Base-by-base conservation (phyloP, 2,329 filamentous ascomycete species). In the Trichoderma sp. region DNA sequence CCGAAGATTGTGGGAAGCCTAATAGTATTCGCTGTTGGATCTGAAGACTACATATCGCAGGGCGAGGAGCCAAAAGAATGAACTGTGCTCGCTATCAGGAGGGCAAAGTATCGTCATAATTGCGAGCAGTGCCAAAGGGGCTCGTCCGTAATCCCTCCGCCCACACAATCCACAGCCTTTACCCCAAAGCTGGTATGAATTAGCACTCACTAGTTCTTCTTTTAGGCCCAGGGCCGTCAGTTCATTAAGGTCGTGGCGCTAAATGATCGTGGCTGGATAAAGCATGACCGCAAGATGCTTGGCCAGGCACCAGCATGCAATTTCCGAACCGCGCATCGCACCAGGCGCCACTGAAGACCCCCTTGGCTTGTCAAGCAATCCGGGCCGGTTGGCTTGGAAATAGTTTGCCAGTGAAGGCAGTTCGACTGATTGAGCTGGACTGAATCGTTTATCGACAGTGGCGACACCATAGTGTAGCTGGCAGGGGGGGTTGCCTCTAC, bases 301-400 rank as follows among this genome's bases (percentile, higher is more conserved):
- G 56, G 45, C 56, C 30, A 59, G n/a, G 44, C 30, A 24, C 6
- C 17, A 41, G 19, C 15, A 41, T 24, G 52, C 45, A 59, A 59
- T 59, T 50, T 59, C 56, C 56, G 56, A 59, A n/a, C 44, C 19
- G 19, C 21, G 24, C n/a, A 24, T 45, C 12, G 7, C 56, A n/a
- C 30, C 30, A 34, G 24, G 28, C 14, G 44, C 44, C 30, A 48
- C 56, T 24, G 21, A 34, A 10, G 19, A 26, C 44, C 45, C 55
- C 56, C 26, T 21, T 12, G 56, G 44, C 34, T 39, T 39, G 21
- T 39, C 21, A 43, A 39, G 15, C 52, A 19, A 39, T 7, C 30
- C 10, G 30, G 34, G 30, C 30, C 10, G 30, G 34, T 15, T 24
- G 28, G 19, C 28, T 26, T 15, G 28, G 47, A n/a, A 19, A 17